Conservation (phyloP, 352 stramenopile species). For the Pythium volutum region DNA sequence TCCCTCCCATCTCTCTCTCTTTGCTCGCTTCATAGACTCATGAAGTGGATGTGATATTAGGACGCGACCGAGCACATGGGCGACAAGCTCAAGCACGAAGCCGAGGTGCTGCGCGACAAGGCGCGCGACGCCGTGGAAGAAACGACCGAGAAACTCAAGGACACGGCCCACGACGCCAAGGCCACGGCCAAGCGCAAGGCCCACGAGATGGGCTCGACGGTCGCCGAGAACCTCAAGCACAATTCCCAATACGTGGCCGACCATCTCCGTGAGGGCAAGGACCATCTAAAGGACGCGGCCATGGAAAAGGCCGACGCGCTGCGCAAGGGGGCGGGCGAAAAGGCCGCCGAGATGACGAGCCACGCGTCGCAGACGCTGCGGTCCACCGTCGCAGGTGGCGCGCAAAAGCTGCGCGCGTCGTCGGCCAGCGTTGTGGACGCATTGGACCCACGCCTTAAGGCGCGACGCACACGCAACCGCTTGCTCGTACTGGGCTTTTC, state of each 20-base stretch:
- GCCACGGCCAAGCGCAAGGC: conserved; percentile 27
- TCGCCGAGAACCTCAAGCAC: conserved; percentile 44
- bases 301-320: conserved; percentile 32
- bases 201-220: conserved; percentile 26
- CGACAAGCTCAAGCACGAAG: conserved; percentile 24
- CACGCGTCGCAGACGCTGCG: conserved; percentile 38
- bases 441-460: conserved; percentile 46
- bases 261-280: conserved; percentile 41
- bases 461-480: conserved; percentile 50
- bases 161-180: conserved; percentile 27
- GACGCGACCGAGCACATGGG: conserved; percentile 6
- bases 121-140: conserved; percentile 15
- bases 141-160: conserved; percentile 6
- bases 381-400: conserved; percentile 32
- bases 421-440: conserved; percentile 48
- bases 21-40: neutral
- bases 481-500: conserved; percentile 56
- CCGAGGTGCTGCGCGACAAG: conserved; percentile 23
- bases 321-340: conserved; percentile 1
- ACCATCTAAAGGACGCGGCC: conserved; percentile 33
- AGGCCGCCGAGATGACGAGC: neutral
- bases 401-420: conserved; percentile 46
- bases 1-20: neutral
- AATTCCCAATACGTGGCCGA: conserved; percentile 40
- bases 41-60: neutral